These are phyloP conservation scores for Solanum chacoense DNA, from an alignment of 305 asterid genomes.

Conservation along the genomic window DNA sequence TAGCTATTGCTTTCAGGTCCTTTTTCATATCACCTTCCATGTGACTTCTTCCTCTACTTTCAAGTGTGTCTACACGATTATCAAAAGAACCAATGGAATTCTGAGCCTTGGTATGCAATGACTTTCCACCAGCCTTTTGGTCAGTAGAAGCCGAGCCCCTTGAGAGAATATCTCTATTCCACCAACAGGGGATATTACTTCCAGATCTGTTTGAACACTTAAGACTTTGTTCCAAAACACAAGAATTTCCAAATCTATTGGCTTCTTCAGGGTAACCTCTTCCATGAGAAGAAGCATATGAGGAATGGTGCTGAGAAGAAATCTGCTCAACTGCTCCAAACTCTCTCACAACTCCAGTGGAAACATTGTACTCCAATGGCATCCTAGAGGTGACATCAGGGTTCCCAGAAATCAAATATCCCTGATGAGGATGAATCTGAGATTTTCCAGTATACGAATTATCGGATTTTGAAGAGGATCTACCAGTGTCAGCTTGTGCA, in stretches of 20 bases:
- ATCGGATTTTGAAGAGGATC: background rate
- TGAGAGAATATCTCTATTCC: background rate
- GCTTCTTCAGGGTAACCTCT: background rate
- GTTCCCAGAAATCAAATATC: background rate
- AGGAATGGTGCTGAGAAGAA: background rate
- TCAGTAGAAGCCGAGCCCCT: background rate
- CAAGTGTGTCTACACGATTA: background rate
- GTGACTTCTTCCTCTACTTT: background rate
- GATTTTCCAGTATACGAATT: background rate
- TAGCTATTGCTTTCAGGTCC: background rate
- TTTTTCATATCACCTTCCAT: background rate
- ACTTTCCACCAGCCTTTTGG: background rate
- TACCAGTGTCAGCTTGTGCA: background rate
- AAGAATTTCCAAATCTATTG: background rate
- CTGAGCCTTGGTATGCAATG: background rate
- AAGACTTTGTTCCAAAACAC: background rate
- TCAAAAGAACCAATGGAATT: background rate
- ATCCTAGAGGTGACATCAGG: background rate
- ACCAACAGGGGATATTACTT: background rate
- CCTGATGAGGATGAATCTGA: background rate
- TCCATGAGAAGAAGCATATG: background rate
- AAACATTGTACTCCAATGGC: background rate
- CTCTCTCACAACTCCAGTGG: constrained; percentile 1
- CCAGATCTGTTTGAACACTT: background rate
- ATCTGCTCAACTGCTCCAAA: constrained; percentile 6